Percentiles rank a stretch among this genome's conserved stretches.
Conservation (phyloP, 2,329 filamentous ascomycete species). For the Sclerotinia glacialis region DNA sequence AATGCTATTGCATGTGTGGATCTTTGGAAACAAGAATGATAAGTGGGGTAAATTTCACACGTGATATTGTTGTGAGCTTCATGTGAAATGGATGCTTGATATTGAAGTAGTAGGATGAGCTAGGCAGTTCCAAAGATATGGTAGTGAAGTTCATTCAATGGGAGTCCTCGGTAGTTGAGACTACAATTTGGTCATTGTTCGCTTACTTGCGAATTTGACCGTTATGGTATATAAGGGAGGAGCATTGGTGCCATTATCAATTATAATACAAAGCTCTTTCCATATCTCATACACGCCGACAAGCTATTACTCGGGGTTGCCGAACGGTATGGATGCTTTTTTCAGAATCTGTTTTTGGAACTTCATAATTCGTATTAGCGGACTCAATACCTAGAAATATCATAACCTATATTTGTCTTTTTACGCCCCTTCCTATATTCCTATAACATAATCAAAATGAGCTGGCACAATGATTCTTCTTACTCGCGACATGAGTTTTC, state of each 20-base stretch:
- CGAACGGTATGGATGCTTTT: background rate
- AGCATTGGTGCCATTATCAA: background rate
- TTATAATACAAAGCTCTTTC: background rate
- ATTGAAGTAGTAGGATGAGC: background rate
- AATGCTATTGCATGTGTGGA: background rate
- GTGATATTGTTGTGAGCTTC: conserved; percentile 1
- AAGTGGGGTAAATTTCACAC: conserved; percentile 11
- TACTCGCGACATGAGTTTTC: conserved; percentile 16
- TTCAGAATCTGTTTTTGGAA: background rate
- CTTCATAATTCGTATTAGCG: background rate
- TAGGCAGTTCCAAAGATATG: background rate
- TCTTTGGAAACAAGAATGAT: background rate
- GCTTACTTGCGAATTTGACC: background rate
- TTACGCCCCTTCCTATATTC: conserved; percentile 4
- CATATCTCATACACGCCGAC: background rate
- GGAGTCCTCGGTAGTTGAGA: background rate
- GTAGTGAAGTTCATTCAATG: background rate
- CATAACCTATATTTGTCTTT: conserved; percentile 12
- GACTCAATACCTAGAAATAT: conserved; percentile 8
- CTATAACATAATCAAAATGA: conserved; percentile 12
- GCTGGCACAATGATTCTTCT: conserved; percentile 10
- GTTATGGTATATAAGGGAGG: background rate
- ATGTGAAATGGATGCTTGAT: background rate
- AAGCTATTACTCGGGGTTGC: background rate
- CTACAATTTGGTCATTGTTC: background rate